A percentile compares a stretch with the other conserved stretches of the same genome.
Evolutionary conservation across 345 rosid species (phyloP).

Genomic region (Cardamine occulta): DNA sequence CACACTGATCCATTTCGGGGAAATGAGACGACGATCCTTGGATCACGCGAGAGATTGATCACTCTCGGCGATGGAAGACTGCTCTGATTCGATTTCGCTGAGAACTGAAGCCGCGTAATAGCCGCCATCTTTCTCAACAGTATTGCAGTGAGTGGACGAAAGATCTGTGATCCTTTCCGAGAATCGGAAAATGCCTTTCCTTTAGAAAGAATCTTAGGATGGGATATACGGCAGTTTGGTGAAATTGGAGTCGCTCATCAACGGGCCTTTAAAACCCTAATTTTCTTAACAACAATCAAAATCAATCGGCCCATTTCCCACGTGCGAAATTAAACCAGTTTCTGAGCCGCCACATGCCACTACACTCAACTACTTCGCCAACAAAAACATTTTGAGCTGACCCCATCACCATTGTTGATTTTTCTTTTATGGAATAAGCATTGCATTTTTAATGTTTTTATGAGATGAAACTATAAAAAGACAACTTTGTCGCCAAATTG

Average conservation of each 20-base stretch:
- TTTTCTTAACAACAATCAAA: neutral
- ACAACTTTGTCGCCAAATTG: neutral
- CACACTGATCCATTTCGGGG: conserved; percentile 39
- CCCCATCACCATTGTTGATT: conserved; percentile 32
- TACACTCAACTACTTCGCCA: conserved; percentile 37
- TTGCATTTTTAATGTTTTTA: neutral
- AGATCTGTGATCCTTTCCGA: neutral
- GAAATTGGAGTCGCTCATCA: neutral
- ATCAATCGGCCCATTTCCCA: conserved; percentile 29
- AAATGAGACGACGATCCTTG: conserved; percentile 31
- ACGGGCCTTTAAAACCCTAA: conserved; percentile 29
- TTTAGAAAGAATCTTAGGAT: neutral
- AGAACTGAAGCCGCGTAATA: conserved; percentile 45
- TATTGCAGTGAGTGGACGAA: neutral
- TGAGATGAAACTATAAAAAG: neutral
- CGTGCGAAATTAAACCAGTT: conserved; percentile 24
- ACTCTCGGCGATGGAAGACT: conserved; percentile 28
- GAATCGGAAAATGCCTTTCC: neutral
- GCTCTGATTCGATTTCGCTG: conserved; percentile 42
- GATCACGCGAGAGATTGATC: conserved; percentile 39
- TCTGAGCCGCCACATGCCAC: conserved; percentile 27
- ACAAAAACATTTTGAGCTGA: conserved; percentile 1
- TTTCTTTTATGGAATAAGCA: neutral
- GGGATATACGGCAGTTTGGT: neutral
- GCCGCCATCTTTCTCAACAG: conserved; percentile 46